Evolutionary conservation across 73 alveolate genomes (phyloP).

Genomic region (Paramecium biaurelia): DNA sequence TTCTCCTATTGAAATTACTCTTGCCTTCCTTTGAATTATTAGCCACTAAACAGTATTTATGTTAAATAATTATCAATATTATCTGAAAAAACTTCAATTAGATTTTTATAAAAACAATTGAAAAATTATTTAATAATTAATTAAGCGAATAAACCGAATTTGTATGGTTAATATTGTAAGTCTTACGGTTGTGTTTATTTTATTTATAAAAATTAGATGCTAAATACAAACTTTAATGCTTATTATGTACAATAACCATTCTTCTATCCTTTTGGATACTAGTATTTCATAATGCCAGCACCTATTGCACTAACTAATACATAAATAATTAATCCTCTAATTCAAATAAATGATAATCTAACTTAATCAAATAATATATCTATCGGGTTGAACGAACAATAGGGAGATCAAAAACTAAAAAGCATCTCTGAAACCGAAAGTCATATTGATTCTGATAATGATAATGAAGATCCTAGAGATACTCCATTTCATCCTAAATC

Average conservation of each 20-base stretch:
- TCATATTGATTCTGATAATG: not conserved
- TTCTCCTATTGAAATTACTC: too few species aligned
- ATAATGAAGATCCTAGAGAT: not conserved
- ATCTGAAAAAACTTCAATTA: not conserved
- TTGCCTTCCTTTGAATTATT: not conserved
- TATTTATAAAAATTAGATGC: not conserved
- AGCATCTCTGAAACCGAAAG: conserved; percentile 1
- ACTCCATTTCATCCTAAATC: not conserved
- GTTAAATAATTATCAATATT: not conserved
- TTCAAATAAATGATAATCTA: not conserved
- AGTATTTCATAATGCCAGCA: not conserved
- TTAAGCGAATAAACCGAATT: conserved; percentile 26
- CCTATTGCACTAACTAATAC: not conserved
- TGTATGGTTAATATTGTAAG: not conserved
- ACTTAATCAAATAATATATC: not conserved
- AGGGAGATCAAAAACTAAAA: not conserved
- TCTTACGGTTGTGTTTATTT: not conserved
- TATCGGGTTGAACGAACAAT: not conserved
- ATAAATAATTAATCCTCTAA: not conserved
- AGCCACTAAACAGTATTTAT: not conserved
- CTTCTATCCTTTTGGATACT: not conserved
- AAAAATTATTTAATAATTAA: not conserved
- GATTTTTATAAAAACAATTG: not conserved
- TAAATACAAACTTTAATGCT: not conserved
- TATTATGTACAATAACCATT: not conserved